Evolutionary conservation across 1,139 yeast genomes (phyloP).

Genomic region (Magnusiomyces magnusii): DNA sequence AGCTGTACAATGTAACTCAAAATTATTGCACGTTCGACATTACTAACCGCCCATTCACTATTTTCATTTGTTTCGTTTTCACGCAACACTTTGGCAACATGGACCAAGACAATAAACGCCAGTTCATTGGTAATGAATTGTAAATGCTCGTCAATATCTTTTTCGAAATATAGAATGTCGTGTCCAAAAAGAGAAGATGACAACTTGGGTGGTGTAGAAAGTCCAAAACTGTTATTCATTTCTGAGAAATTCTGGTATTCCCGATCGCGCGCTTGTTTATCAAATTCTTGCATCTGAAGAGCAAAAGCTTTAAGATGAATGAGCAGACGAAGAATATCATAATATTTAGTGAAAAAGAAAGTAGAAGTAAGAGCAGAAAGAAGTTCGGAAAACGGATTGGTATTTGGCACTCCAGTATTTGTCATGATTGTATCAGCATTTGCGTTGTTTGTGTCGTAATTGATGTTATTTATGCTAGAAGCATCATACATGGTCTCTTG

Average conservation of each 20-base stretch:
- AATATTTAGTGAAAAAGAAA: not conserved
- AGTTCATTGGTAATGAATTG: conserved; percentile 1
- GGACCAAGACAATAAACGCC: not conserved
- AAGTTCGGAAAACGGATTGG: not conserved
- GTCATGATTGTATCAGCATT: no score
- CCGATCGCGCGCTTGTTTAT: not conserved
- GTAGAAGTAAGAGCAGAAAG: not conserved
- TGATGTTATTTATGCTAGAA: no score
- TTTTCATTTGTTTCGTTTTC: not conserved
- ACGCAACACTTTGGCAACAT: not conserved
- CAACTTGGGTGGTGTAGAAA: not conserved
- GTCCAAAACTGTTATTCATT: not conserved
- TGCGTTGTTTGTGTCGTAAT: no score
- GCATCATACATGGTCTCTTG: not conserved
- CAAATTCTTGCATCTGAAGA: not conserved
- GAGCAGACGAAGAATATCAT: not conserved
- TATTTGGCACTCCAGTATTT: no score
- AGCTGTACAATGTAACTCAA: conserved; percentile 1
- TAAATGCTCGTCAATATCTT: not conserved
- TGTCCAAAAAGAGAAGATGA: not conserved
- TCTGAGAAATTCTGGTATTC: not conserved
- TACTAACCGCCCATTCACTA: not conserved
- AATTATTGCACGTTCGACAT: conserved; percentile 3
- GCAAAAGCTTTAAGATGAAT: conserved; percentile 1
- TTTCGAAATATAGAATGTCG: not conserved